phyloP scores from a whole-genome alignment of 2,329 filamentous ascomycete species.

The Xylaria sp. region DNA sequence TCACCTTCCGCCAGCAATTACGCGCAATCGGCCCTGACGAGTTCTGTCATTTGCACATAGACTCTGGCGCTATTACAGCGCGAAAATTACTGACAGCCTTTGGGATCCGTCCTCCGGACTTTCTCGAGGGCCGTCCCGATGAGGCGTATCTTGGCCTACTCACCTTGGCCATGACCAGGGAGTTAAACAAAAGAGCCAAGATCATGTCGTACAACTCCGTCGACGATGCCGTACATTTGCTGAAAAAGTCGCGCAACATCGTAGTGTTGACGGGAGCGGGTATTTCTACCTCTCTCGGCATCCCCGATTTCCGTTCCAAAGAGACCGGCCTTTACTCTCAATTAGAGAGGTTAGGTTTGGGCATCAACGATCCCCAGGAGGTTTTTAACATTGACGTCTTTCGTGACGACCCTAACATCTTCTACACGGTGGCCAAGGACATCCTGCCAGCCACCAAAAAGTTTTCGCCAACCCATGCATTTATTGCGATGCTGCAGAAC shows the following conservation, averaged over 20 bases:
- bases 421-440: constrained; percentile 91
- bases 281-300: constrained; percentile 95
- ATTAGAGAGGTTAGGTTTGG: constrained; percentile 77
- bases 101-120: constrained; percentile 76
- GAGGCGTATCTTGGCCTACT: constrained; percentile 80
- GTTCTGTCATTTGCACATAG: constrained; percentile 79
- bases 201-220: constrained; percentile 83
- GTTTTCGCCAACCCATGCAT: constrained; percentile 92
- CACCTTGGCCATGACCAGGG: constrained; percentile 79
- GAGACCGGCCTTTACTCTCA: constrained; percentile 91
- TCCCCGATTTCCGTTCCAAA: constrained; percentile 96
- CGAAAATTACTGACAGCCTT: constrained; percentile 90
- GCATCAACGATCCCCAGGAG: constrained; percentile 83
- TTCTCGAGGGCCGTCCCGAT: constrained; percentile 78
- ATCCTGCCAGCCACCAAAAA: constrained; percentile 82
- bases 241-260: constrained; percentile 81
- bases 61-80: constrained; percentile 74
- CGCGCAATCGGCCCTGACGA: constrained; percentile 79
- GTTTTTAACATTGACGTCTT: constrained; percentile 94
- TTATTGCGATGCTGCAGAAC: constrained; percentile 88
- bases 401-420: constrained; percentile 84
- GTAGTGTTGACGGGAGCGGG: constrained; percentile 94
- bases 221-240: constrained; percentile 83
- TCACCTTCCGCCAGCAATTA: constrained; percentile 74
- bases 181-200: constrained; percentile 84